phyloP scores from a whole-genome alignment of 352 stramenopile species.

The Globisporangium solare region DNA sequence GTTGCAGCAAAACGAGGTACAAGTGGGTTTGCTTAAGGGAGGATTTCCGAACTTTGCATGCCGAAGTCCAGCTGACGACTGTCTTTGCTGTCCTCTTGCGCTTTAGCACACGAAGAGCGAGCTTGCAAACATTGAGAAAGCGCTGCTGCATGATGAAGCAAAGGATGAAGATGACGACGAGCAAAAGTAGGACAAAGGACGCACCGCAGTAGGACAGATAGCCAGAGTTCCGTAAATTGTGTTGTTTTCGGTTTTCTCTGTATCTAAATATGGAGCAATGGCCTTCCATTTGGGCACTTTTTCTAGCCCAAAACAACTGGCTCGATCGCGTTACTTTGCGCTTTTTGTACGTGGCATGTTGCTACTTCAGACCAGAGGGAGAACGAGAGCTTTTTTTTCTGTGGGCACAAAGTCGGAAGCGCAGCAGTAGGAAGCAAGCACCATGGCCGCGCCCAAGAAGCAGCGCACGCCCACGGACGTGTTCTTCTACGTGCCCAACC shows the following conservation, averaged over 20 bases:
- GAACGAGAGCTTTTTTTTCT: too few relatives aligned
- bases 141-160: slow-evolving; percentile 1
- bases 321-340: too few relatives aligned
- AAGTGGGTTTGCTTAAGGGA: neutral
- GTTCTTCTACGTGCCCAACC: slow-evolving; percentile 96
- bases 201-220: too few relatives aligned
- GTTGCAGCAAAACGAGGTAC: slow-evolving; percentile 47
- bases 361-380: too few relatives aligned
- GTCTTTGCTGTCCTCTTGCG: neutral
- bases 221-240: too few relatives aligned
- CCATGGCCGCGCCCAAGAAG: neutral
- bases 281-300: too few relatives aligned
- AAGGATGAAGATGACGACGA: neutral
- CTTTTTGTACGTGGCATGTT: too few relatives aligned
- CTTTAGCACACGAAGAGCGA: slow-evolving; percentile 6
- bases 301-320: too few relatives aligned
- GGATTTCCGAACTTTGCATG: too few relatives aligned
- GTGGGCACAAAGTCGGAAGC: slow-evolving; percentile 8
- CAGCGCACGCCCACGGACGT: slow-evolving; percentile 62
- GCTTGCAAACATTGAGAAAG: slow-evolving; percentile 4
- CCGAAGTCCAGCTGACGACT: too few relatives aligned
- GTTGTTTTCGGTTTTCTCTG: too few relatives aligned
- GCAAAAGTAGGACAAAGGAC: slow-evolving; percentile 3
- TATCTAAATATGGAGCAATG: too few relatives aligned
- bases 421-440: neutral